Evolutionary conservation across 805 yeast genomes (phyloP), one percentile per base, ranked within the genome.

Genomic region (Barnettozyma sucrosica): DNA sequence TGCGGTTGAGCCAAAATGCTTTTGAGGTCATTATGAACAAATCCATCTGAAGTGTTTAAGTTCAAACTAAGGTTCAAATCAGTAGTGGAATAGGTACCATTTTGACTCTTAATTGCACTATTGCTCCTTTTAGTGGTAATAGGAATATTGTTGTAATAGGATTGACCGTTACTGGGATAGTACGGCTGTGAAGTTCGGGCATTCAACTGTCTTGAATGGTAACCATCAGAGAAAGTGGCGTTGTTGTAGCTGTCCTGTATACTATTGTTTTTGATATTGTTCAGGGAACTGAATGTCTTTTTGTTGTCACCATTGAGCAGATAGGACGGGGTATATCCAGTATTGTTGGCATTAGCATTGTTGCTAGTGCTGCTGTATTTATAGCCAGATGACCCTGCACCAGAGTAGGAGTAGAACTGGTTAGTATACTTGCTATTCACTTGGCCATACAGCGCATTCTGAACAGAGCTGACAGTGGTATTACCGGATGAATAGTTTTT

Each of bases 31-130:
- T 38, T 19, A 36, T 41, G 23, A 26, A 6, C 7, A 28, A 11
- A 13, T 5, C 14, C 16, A 28, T 28, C 14, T 28, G 32, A 28
- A 6, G 32, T 25, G n/a, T 25, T 45, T 10, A 45, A 13, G n/a
- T 26, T 45, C 36, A 40, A 36, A 11, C 34, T 32, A n/a, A 28
- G 39, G 19, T 21, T 45, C 24, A 41, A 21, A 19, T n/a, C 45
- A 34, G 37, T 19, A 8, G 32, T 24, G 14, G n/a, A 2, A 14
- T 28, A 21, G 23, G 20, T 34, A 18, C 18, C 21, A 34, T 18
- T 34, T 14, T 16, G 37, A 11, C 10, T 3, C 4, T 23, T 37
- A 8, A 23, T 3, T 4, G 3, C 14, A n/a, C 23, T 14, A 18
- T 37, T 21, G 18, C 14, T 18, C 5, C 7, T 16, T 5, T 7